Conservation (phyloP, 352 stramenopile species). For the Phytophthora hybrid region DNA sequence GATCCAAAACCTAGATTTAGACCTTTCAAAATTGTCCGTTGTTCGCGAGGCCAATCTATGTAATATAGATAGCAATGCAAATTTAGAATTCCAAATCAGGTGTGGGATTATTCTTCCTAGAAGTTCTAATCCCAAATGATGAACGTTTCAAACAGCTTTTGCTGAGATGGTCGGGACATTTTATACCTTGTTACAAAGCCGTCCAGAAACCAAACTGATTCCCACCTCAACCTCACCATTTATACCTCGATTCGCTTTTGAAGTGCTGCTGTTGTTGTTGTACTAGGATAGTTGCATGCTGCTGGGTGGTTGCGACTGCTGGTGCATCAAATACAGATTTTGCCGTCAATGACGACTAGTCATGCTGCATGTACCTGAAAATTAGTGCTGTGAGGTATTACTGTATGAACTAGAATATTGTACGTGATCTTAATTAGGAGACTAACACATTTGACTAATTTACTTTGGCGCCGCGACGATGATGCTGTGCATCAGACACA, state of each 20-base stretch:
- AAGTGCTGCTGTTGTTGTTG: neutral
- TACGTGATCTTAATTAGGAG: slow-evolving; percentile 4
- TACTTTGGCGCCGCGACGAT: slow-evolving; percentile 10
- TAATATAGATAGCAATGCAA: neutral
- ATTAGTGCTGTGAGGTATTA: neutral
- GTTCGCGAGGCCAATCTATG: neutral
- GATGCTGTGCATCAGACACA: slow-evolving; percentile 37
- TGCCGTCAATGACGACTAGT: neutral
- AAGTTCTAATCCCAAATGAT: slow-evolving; percentile 91
- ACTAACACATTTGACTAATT: slow-evolving; percentile 19
- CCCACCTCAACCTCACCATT: slow-evolving; percentile 36
- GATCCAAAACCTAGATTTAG: neutral
- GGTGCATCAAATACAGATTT: neutral
- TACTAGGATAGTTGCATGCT: too few species aligned
- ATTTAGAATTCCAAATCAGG: slow-evolving; percentile 37
- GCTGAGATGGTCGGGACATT: slow-evolving; percentile 79
- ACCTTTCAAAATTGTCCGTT: neutral
- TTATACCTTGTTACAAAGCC: slow-evolving; percentile 85
- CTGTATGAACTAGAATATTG: neutral
- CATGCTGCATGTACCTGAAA: neutral
- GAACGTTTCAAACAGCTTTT: slow-evolving; percentile 77
- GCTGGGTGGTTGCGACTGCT: too few species aligned
- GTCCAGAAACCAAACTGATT: slow-evolving; percentile 77
- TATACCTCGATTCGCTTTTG: neutral
- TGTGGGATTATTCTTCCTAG: slow-evolving; percentile 85